Base-by-base conservation (phyloP, 768 basidiomycete genomes). In the Symmetrospora coprosmae region DNA sequence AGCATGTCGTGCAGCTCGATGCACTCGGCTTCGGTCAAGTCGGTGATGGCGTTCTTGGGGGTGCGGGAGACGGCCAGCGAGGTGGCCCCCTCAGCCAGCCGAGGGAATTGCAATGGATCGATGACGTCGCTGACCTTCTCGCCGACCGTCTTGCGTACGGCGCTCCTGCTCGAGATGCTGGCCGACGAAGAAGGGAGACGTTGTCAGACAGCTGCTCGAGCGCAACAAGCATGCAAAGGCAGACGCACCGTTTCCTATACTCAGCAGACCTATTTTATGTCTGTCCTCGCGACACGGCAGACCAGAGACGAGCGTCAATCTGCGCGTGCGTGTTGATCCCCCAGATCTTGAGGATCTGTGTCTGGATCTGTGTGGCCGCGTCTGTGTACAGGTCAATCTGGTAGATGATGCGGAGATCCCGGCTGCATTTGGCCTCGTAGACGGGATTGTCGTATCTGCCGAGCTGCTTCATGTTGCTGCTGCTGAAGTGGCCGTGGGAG, bases 321-420 rank as follows among this genome's bases (percentile, higher is more conserved):
- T 58, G 21, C 6, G 60, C 60, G 33, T 61, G 60, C 11, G 60
- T 63, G 4, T 21, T 7, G 28, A 61, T 39, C 6, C 25, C 60
- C 60, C 60, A 61, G 6, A 61, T 28, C n/a, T 62, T 53, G 17
- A 60, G 14, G 58, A 60, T 31, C 30, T 61, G 55, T 8, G 8
- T 60, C 14, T 37, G 11, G 16, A 25, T 21, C 19, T 6, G 28
- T 14, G 16, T 28, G 6, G 30, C 25, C 16, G 27, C 25, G 34
- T 61, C 40, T 5, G 23, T 19, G 28, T 23, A 14, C 23, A 45
- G 23, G 19, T 43, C 39, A 11, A 61, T 23, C 27, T 43, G 43
- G 34, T 48, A 63, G 21, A 60, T 35, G 2, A 59, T 25, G 14
- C 61, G 61, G 27, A 48, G 28, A 60, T 64, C 62, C 16, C 61